These are phyloP conservation scores for Aspergillus proliferans DNA, from an alignment of 2,329 filamentous ascomycete genomes.

Conservation along the genomic window DNA sequence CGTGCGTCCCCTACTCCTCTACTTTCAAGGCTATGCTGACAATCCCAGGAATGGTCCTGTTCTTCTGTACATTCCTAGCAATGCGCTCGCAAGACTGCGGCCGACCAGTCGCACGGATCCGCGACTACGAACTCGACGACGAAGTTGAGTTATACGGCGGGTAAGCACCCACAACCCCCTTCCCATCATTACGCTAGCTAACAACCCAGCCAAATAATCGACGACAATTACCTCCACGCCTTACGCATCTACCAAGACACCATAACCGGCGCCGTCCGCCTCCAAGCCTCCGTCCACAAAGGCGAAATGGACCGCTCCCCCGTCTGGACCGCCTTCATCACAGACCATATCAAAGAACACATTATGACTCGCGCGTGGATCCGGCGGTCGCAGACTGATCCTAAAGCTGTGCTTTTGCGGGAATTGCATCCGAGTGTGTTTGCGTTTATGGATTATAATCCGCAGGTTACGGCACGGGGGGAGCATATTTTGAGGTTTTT, in stretches of 20 bases:
- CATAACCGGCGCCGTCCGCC: slow-evolving; percentile 46
- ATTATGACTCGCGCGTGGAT: slow-evolving; percentile 45
- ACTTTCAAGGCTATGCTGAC: slow-evolving; percentile 3
- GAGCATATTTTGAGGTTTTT: slow-evolving; percentile 38
- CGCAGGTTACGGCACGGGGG: slow-evolving; percentile 29
- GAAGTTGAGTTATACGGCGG: slow-evolving; percentile 47
- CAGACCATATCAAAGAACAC: slow-evolving; percentile 41
- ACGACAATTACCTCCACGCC: slow-evolving; percentile 48
- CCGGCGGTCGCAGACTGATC: slow-evolving; percentile 26
- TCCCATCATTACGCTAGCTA: slow-evolving; percentile 1
- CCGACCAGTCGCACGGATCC: slow-evolving; percentile 33
- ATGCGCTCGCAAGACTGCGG: slow-evolving; percentile 52
- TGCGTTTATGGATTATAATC: slow-evolving; percentile 44
- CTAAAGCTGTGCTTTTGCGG: slow-evolving; percentile 43
- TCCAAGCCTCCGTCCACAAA: slow-evolving; percentile 51
- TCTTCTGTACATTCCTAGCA: slow-evolving; percentile 52
- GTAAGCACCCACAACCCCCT: slow-evolving; percentile 25
- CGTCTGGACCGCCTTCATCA: slow-evolving; percentile 57
- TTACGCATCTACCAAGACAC: slow-evolving; percentile 50
- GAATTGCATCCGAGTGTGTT: slow-evolving; percentile 50
- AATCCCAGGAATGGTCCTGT: slow-evolving; percentile 47
- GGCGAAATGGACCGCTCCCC: slow-evolving; percentile 51
- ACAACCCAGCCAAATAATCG: slow-evolving; percentile 44
- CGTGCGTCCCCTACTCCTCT: slow-evolving; percentile 28
- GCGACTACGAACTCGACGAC: slow-evolving; percentile 45